Conservation (phyloP, 2,329 filamentous ascomycete genomes). For the Claviceps citrina region DNA sequence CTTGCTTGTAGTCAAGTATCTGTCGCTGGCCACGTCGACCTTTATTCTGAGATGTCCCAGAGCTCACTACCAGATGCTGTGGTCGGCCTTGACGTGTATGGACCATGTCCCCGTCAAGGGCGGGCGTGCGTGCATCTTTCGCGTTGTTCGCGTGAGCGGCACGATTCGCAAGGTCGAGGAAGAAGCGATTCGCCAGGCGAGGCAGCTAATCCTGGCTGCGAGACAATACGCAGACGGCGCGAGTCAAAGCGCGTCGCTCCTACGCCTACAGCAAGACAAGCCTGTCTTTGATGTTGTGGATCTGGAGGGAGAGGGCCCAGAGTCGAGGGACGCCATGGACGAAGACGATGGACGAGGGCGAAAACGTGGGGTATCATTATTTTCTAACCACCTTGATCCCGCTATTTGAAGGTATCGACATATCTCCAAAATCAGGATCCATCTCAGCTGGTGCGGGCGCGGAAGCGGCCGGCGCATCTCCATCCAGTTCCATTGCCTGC, state of each 20-base stretch:
- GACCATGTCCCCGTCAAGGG: slow-evolving; percentile 46
- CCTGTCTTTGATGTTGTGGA: slow-evolving; percentile 28
- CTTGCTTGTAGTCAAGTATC: slow-evolving; percentile 60
- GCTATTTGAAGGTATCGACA: slow-evolving; percentile 38
- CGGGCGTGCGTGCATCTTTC: slow-evolving; percentile 57
- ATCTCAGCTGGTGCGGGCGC: slow-evolving; percentile 12
- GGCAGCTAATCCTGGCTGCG: slow-evolving; percentile 53
- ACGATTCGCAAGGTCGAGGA: slow-evolving; percentile 88
- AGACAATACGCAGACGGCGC: slow-evolving; percentile 24
- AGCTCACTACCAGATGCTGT: slow-evolving; percentile 71
- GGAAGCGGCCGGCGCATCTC: slow-evolving; percentile 13
- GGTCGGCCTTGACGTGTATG: slow-evolving; percentile 77
- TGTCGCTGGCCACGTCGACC: slow-evolving; percentile 82
- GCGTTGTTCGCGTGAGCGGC: slow-evolving; percentile 74
- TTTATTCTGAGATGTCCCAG: slow-evolving; percentile 78
- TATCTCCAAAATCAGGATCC: slow-evolving; percentile 36
- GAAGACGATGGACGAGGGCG: slow-evolving; percentile 27
- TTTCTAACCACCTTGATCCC: slow-evolving; percentile 61
- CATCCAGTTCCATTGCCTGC: slow-evolving; percentile 23
- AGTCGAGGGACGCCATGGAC: slow-evolving; percentile 27
- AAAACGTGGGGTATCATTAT: slow-evolving; percentile 29
- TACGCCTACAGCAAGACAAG: slow-evolving; percentile 15
- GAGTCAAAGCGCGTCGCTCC: slow-evolving; percentile 8
- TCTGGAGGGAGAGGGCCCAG: slow-evolving; percentile 26
- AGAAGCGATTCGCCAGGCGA: slow-evolving; percentile 68